Conservation (phyloP, 2,329 filamentous ascomycete genomes). For the Ascochyta lentis region DNA sequence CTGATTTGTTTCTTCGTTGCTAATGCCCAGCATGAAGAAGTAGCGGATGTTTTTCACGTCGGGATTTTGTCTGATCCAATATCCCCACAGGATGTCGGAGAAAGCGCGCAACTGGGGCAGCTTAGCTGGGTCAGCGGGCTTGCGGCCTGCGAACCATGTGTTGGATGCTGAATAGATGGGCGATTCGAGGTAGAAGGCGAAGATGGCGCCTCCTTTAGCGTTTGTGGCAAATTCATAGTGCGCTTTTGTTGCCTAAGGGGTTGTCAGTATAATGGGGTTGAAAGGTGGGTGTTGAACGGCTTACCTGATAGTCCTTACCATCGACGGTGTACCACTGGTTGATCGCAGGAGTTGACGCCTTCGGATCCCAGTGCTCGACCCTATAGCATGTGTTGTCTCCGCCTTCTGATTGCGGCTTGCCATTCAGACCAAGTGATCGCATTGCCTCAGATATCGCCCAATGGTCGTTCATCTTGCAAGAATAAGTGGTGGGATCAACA, state of each 20-base stretch:
- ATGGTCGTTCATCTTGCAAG: conserved; percentile 18
- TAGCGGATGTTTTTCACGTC: conserved; percentile 22
- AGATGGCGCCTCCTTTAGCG: conserved; percentile 19
- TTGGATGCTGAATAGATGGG: conserved; percentile 13
- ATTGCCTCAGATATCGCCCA: conserved; percentile 20
- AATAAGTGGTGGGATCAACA: conserved; percentile 6
- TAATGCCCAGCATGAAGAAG: conserved; percentile 28
- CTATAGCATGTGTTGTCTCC: conserved; percentile 24
- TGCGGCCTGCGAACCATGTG: conserved; percentile 14
- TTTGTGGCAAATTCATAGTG: conserved; percentile 26
- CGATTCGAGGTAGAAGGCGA: conserved; percentile 21
- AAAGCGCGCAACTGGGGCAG: conserved; percentile 21
- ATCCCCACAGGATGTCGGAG: conserved; percentile 33
- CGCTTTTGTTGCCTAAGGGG: conserved; percentile 21
- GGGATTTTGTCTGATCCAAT: conserved; percentile 21
- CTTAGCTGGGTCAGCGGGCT: conserved; percentile 1
- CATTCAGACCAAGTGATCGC: conserved; percentile 16
- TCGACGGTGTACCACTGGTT: conserved; percentile 27
- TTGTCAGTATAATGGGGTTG: neutral
- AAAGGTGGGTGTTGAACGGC: neutral
- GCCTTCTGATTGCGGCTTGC: conserved; percentile 12
- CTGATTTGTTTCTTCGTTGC: conserved; percentile 24
- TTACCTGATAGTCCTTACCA: conserved; percentile 20
- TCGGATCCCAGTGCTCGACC: conserved; percentile 25
- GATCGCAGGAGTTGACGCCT: conserved; percentile 9